These are phyloP conservation scores for Xerocomellus intermedius DNA, from an alignment of 768 basidiomycete genomes.

Conservation along the genomic window DNA sequence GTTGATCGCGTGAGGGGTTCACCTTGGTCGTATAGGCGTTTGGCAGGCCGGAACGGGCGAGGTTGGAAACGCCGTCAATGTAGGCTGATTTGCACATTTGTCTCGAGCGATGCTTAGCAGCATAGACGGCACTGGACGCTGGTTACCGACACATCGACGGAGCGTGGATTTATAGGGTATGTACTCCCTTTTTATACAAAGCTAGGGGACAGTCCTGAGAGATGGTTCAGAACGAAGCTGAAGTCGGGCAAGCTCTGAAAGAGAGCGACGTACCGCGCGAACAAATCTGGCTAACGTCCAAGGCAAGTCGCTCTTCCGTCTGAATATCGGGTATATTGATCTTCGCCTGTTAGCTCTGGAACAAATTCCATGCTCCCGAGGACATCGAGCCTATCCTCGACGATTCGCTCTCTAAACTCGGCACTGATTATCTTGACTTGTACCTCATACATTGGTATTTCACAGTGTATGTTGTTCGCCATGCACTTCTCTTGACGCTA, in stretches of 20 bases:
- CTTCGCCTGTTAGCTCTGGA: conserved; percentile 54
- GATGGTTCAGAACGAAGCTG: conserved; percentile 57
- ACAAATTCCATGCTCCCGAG: conserved; percentile 70
- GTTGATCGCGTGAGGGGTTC: neutral
- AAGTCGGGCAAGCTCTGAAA: conserved; percentile 62
- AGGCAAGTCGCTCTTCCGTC: conserved; percentile 35
- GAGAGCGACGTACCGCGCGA: conserved; percentile 59
- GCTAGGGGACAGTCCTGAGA: conserved; percentile 1
- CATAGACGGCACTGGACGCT: conserved; percentile 52
- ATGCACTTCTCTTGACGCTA: neutral
- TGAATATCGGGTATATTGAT: neutral
- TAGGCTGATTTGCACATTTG: conserved; percentile 9
- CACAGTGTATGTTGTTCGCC: neutral
- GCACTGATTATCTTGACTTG: conserved; percentile 72
- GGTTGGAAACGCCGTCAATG: conserved; percentile 69
- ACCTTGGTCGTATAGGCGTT: conserved; percentile 42
- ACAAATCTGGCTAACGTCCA: conserved; percentile 65
- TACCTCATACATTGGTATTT: conserved; percentile 78
- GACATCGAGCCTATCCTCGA: conserved; percentile 68
- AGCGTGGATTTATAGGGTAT: conserved; percentile 66
- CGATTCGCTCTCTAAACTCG: conserved; percentile 59
- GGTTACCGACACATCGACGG: conserved; percentile 76
- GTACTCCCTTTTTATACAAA: conserved; percentile 13
- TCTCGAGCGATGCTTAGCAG: neutral
- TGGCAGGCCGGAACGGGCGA: conserved; percentile 58